phyloP scores from a whole-genome alignment of 2,329 filamentous ascomycete genomes.

The Dryadomyces quercus-mongolicae region DNA sequence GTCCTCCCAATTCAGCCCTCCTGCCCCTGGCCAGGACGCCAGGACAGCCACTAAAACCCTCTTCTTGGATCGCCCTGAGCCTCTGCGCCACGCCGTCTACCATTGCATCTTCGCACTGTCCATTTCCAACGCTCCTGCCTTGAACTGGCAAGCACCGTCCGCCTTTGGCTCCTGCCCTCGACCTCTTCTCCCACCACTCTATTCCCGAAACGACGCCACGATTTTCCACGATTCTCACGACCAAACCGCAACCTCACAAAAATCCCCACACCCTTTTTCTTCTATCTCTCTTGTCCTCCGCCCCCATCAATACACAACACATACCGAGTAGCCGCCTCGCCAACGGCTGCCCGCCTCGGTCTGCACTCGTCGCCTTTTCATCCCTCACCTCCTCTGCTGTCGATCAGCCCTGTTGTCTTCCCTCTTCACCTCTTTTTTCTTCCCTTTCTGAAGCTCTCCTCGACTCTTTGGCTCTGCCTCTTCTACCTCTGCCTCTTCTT shows the following conservation, averaged over 20 bases:
- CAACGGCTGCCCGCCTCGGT: neutral
- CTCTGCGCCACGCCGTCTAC: neutral
- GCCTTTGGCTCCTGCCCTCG: neutral
- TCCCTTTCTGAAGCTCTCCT: too few species aligned
- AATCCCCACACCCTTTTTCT: neutral
- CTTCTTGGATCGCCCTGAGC: neutral
- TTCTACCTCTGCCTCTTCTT: neutral
- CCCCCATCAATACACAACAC: neutral
- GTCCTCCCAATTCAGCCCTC: neutral
- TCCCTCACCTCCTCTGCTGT: neutral
- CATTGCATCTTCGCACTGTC: neutral
- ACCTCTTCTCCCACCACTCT: neutral
- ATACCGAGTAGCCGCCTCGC: neutral
- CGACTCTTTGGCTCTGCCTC: too few species aligned
- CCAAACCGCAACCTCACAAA: neutral
- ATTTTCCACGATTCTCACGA: neutral
- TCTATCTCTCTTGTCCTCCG: neutral
- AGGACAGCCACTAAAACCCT: neutral
- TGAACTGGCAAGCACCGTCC: too few species aligned
- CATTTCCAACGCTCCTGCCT: neutral
- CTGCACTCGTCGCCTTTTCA: neutral
- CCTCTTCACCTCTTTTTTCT: too few species aligned
- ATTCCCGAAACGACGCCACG: constrained; percentile 8
- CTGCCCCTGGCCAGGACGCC: neutral
- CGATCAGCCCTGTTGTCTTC: neutral